Evolutionary conservation across 805 yeast genomes (phyloP), one percentile per base, ranked within the genome.

Genomic region (Kodamaea leandrae): DNA sequence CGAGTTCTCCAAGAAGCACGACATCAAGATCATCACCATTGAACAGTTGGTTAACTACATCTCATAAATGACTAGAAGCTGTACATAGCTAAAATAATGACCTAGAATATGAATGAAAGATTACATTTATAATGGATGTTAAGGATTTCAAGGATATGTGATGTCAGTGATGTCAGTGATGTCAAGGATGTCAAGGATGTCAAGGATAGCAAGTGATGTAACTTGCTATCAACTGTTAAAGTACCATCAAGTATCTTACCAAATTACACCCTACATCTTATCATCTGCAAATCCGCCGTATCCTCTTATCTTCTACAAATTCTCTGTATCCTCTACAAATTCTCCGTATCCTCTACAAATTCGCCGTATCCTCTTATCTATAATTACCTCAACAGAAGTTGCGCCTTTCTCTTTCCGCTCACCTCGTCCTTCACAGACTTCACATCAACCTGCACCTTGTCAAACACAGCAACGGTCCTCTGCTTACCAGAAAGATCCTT

Each of bases 391-490:
- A 86, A 67, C 35, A 77, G 56, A 59, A 91, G 69, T 57, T 84
- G 89, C 1, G 95, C 96, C 62, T 83, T 88, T 65, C 98, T 81
- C 71, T 91, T 91, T 38, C 96, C 96, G 3, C 95, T 87, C 41
- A 80, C 74, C 45, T 86, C 91, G 57, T 93, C 96, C 57, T 87
- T 68, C 6, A 83, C 78, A 3, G 95, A 85, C 55, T 76, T 83
- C 20, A 93, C 89, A 56, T 80, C 82, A 26, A 93, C 98, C 33
- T 76, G 69, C 20, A 93, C 90, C 58, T 82, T 82, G 55, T 91
- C 96, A 63, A 93, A 93, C 2, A 91, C 87, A 14, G 75, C 76
- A 29, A 86, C 65, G 6, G 70, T 70, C 57, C 82, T 76, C 17
- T 55, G 48, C 1, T 60, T 52, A 4, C 79, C 78, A 3, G 64